These are phyloP conservation scores for Effrenium voratum DNA, from an alignment of 73 alveolate genomes.

Conservation along the genomic window DNA sequence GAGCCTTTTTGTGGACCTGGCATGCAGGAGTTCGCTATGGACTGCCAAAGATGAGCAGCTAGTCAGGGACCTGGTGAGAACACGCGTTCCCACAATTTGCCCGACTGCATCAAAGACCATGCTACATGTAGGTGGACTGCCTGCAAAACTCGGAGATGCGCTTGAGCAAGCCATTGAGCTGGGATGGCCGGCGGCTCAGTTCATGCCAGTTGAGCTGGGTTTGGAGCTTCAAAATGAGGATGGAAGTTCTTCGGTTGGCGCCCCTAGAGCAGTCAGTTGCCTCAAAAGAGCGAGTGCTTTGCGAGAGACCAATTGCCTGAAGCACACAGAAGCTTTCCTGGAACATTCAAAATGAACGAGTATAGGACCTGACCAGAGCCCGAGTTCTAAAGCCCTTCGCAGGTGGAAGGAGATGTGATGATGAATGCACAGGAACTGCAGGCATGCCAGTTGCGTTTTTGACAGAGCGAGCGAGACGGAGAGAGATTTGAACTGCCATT, in stretches of 20 bases:
- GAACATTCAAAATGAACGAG: too few relatives aligned
- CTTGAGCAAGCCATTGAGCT: conserved; percentile 31
- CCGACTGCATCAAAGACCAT: background rate
- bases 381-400: too few relatives aligned
- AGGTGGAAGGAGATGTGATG: conserved; percentile 26
- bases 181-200: conserved; percentile 10
- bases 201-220: background rate
- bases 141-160: background rate
- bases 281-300: too few relatives aligned
- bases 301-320: too few relatives aligned
- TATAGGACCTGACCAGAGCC: too few relatives aligned
- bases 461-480: too few relatives aligned
- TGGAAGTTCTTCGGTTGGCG: conserved; percentile 63
- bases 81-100: background rate
- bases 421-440: conserved; percentile 1
- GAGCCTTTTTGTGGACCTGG: background rate
- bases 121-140: background rate
- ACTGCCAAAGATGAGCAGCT: conserved; percentile 59
- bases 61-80: background rate
- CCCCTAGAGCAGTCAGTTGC: too few relatives aligned
- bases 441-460: background rate
- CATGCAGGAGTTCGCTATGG: conserved; percentile 45
- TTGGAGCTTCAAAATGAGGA: background rate
- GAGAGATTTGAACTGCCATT: too few relatives aligned
- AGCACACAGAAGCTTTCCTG: too few relatives aligned